These are phyloP conservation scores for Fusarium newnesense DNA, from an alignment of 2,329 filamentous ascomycete species.

Conservation along the genomic window DNA sequence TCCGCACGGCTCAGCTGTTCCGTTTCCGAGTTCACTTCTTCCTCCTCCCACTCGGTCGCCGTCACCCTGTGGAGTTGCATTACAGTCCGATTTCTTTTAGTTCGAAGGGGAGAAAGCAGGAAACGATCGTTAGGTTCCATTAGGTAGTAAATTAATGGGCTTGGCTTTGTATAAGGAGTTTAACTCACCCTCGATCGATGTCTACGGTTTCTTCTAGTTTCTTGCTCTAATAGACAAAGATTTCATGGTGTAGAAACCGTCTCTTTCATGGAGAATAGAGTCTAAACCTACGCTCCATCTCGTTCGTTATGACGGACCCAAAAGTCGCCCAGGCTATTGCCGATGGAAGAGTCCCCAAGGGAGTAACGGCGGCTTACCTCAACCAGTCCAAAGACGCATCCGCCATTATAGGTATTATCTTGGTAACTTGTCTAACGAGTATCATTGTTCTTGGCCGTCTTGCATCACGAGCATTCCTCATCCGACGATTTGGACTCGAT, in stretches of 20 bases:
- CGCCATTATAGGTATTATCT: constrained; percentile 53
- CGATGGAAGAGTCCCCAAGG: constrained; percentile 50
- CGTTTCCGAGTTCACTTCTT: not conserved
- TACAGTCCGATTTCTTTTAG: not conserved
- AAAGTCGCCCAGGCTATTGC: constrained; percentile 48
- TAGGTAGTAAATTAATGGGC: not conserved
- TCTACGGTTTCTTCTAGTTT: not conserved
- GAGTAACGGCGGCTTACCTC: constrained; percentile 49
- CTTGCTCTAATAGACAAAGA: not conserved
- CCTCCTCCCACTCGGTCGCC: not conserved
- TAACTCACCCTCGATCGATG: not conserved
- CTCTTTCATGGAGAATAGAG: constrained; percentile 10
- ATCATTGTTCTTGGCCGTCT: constrained; percentile 50
- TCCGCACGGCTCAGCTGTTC: not conserved
- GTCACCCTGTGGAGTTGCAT: not conserved
- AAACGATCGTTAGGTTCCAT: not conserved
- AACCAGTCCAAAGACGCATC: constrained; percentile 50
- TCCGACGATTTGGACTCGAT: constrained; percentile 52
- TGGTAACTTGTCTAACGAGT: constrained; percentile 50
- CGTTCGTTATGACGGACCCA: constrained; percentile 40
- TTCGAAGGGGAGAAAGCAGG: not conserved
- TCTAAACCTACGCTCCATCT: not conserved
- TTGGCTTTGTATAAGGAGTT: constrained; percentile 27
- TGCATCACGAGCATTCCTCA: constrained; percentile 49
- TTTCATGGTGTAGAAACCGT: not conserved